Evolutionary conservation across 306 rosid species (phyloP).

Genomic region (Chamaecrista fasciculata): DNA sequence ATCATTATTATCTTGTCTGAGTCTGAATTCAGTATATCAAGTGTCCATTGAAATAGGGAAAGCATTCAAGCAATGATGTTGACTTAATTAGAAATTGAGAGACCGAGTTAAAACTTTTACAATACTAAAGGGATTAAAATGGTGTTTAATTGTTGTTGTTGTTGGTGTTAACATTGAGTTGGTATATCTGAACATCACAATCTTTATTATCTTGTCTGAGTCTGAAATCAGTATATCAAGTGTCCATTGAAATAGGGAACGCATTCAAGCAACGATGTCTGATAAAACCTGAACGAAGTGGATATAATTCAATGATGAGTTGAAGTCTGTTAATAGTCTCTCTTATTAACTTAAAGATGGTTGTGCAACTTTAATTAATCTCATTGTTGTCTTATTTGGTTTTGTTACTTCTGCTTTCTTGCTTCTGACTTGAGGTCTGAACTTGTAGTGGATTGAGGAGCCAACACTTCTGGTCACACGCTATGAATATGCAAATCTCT

Average conservation of each 20-base stretch:
- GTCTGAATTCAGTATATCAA: neutral
- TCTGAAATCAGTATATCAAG: neutral
- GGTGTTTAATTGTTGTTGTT: too few relatives aligned
- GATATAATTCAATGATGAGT: neutral
- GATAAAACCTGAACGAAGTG: neutral
- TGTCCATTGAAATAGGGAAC: neutral
- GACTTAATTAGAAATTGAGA: too few relatives aligned
- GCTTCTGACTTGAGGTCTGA: constrained; percentile 40
- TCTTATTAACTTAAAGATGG: neutral
- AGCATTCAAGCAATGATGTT: neutral
- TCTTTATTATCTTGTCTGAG: neutral
- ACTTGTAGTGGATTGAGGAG: constrained; percentile 95
- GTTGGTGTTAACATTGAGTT: too few relatives aligned
- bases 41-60: neutral
- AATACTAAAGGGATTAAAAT: neutral
- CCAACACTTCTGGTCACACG: constrained; percentile 92
- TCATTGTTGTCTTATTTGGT: neutral
- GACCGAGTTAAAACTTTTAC: neutral
- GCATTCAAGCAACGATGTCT: neutral
- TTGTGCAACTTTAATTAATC: neutral
- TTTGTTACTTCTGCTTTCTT: constrained; percentile 14
- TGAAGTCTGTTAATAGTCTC: neutral
- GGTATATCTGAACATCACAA: neutral
- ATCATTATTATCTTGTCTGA: neutral
- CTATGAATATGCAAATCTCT: constrained; percentile 93